Evolutionary conservation across 1,284 basidiomycete genomes (phyloP).

Genomic region (Leccinum fallax): DNA sequence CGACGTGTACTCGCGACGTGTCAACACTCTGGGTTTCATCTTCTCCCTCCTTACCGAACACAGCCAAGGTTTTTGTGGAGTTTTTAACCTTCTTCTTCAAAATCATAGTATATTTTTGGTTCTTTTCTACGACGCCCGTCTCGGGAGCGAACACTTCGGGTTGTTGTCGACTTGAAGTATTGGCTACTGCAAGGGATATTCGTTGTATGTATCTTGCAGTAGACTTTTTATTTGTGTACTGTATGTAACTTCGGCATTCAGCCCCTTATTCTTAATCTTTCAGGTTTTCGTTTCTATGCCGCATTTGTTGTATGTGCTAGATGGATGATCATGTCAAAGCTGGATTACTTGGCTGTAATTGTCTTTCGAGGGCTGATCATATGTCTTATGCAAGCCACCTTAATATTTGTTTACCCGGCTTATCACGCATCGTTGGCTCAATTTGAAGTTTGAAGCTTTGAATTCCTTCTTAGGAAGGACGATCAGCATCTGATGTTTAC

Average conservation of each 20-base stretch:
- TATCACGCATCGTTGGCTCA: not conserved
- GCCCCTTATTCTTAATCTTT: not conserved
- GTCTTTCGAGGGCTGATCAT: not conserved
- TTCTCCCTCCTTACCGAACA: not conserved
- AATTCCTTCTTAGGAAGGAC: too few relatives aligned
- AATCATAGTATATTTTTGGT: not conserved
- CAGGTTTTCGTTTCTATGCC: not conserved
- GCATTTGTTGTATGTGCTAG: not conserved
- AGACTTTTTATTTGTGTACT: not conserved
- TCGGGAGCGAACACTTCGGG: not conserved
- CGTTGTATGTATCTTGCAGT: not conserved
- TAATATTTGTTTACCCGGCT: not conserved
- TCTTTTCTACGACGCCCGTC: not conserved
- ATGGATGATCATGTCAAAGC: not conserved
- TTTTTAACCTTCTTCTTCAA: not conserved
- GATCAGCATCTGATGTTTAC: not conserved
- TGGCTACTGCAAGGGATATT: not conserved
- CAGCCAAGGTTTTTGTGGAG: not conserved
- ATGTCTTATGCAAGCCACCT: not conserved
- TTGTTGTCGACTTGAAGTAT: not conserved
- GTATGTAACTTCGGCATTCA: not conserved
- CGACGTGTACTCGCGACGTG: not conserved
- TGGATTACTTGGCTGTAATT: not conserved
- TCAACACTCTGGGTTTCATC: not conserved
- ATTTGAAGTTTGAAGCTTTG: not conserved